Evolutionary conservation across 2,329 filamentous ascomycete species (phyloP).

Genomic region (Aspergillus quadricinctus): DNA sequence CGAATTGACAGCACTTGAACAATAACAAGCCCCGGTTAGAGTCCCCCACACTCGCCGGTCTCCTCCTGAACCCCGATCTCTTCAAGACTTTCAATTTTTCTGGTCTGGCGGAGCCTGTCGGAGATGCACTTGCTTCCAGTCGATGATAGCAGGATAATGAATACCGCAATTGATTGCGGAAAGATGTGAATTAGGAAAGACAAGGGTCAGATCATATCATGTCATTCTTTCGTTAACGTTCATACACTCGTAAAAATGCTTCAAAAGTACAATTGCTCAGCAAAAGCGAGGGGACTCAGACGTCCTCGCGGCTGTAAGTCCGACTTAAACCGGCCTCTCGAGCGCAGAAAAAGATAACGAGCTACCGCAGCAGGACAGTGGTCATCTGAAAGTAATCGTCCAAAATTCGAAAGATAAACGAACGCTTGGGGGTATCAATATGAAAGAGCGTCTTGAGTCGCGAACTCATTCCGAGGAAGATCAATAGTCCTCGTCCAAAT

Average conservation of each 20-base stretch:
- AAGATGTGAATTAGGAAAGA: not conserved
- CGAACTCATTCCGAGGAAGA: not conserved
- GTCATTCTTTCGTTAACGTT: not conserved
- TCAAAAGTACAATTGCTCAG: not conserved
- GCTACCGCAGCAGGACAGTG: not conserved
- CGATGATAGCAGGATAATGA: not conserved
- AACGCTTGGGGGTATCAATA: not conserved
- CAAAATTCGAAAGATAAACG: not conserved
- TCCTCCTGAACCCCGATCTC: not conserved
- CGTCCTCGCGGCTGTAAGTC: not conserved
- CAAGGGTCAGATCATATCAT: not conserved
- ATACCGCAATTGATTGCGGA: not conserved
- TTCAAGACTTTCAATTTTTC: not conserved
- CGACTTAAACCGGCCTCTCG: not conserved
- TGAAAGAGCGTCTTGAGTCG: not conserved
- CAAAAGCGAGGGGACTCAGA: not conserved
- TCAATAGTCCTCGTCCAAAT: constrained; percentile 29
- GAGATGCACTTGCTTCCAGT: not conserved
- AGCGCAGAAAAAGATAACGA: not conserved
- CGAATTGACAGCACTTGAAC: not conserved
- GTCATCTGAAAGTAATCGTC: not conserved
- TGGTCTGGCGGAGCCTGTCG: not conserved
- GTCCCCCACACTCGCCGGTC: not conserved
- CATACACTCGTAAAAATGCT: not conserved
- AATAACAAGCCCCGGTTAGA: not conserved